Percentiles rank a stretch among this genome's conserved stretches.
phyloP scores from a whole-genome alignment of 2,329 filamentous ascomycete genomes.

The Diaporthe humulicola region DNA sequence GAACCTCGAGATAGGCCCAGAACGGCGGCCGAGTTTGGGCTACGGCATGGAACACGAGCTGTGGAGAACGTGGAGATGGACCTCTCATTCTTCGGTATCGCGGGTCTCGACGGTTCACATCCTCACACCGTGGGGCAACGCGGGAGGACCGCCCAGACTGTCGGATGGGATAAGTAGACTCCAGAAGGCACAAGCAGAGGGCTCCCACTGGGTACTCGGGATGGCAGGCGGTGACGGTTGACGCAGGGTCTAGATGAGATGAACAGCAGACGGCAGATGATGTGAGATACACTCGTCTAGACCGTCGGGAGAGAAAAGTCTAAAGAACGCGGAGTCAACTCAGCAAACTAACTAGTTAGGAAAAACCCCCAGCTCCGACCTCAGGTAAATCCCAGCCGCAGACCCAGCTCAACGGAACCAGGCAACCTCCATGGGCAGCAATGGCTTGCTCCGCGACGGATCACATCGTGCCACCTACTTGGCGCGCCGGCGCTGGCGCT shows the following conservation, averaged over 20 bases:
- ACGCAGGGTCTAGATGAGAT: not conserved
- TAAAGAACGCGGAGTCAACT: slow-evolving; percentile 9
- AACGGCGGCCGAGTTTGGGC: slow-evolving; percentile 8
- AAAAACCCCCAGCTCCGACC: not conserved
- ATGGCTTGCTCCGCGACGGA: not conserved
- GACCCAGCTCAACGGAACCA: slow-evolving; percentile 32
- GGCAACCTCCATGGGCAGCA: slow-evolving; percentile 14
- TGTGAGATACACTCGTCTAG: not conserved
- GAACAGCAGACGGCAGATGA: slow-evolving; percentile 4
- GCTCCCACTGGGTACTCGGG: not conserved
- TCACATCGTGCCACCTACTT: slow-evolving; percentile 1
- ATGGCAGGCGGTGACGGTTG: slow-evolving; percentile 6
- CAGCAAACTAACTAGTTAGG: not conserved
- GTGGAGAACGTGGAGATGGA: not conserved
- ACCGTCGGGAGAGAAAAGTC: not conserved
- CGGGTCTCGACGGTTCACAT: not conserved
- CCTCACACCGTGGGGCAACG: not conserved
- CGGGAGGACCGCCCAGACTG: not conserved
- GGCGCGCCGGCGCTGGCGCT: slow-evolving; percentile 25
- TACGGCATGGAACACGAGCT: slow-evolving; percentile 16
- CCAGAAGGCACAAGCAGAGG: slow-evolving; percentile 1
- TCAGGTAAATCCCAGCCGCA: slow-evolving; percentile 6
- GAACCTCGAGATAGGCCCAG: slow-evolving; percentile 25
- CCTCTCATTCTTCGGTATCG: slow-evolving; percentile 22
- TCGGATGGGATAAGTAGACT: slow-evolving; percentile 5